These are phyloP conservation scores for Penicillium decumbens DNA, from an alignment of 2,329 filamentous ascomycete genomes.

Conservation along the genomic window DNA sequence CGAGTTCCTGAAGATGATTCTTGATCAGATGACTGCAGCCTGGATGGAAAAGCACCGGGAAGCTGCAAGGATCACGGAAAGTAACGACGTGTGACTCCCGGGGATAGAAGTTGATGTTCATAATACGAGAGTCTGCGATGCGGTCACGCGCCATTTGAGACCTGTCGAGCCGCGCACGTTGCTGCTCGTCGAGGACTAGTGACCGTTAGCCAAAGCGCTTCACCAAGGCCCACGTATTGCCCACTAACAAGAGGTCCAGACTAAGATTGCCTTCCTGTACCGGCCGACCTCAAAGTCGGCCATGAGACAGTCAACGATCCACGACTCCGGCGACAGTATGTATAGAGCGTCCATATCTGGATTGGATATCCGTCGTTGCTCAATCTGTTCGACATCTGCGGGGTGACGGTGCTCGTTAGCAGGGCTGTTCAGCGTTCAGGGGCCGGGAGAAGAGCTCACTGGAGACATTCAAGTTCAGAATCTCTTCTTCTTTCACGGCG, in stretches of 20 bases:
- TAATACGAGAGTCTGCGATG: conserved; percentile 73
- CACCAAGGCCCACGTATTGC: conserved; percentile 6
- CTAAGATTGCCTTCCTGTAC: conserved; percentile 72
- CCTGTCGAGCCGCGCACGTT: conserved; percentile 70
- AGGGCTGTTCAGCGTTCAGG: background rate
- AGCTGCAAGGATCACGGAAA: conserved; percentile 93
- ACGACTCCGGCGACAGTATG: conserved; percentile 75
- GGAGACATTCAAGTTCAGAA: conserved; percentile 92
- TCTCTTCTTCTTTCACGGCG: conserved; percentile 89
- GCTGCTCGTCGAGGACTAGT: conserved; percentile 61
- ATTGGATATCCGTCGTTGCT: conserved; percentile 76
- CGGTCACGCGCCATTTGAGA: conserved; percentile 65
- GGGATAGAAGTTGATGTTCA: conserved; percentile 85
- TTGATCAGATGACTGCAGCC: conserved; percentile 79
- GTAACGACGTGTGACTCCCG: conserved; percentile 87
- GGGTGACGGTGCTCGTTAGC: conserved; percentile 13
- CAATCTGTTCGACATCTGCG: conserved; percentile 83
- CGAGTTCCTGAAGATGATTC: conserved; percentile 75
- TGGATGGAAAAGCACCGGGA: conserved; percentile 86
- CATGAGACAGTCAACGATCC: conserved; percentile 89
- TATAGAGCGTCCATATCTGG: conserved; percentile 93
- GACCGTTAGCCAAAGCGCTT: conserved; percentile 20
- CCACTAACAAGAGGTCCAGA: conserved; percentile 70
- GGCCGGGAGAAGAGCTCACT: conserved; percentile 55
- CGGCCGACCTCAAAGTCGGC: conserved; percentile 82